Conservation (phyloP, 345 rosid species). For the Murraya paniculata region DNA sequence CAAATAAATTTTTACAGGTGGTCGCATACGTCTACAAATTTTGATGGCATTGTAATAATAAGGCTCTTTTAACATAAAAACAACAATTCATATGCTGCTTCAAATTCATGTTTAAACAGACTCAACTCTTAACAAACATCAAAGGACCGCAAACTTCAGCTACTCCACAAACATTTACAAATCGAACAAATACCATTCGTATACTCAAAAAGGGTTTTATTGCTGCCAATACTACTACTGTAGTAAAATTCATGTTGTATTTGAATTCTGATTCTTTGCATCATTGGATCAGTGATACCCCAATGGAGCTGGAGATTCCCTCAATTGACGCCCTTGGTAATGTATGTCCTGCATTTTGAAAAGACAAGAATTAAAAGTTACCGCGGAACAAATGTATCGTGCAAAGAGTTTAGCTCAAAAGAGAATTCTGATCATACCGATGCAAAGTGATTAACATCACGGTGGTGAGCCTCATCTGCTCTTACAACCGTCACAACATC, state of each 20-base stretch:
- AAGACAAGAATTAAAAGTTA: background rate
- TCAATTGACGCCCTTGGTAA: constrained; percentile 60
- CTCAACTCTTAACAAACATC: background rate
- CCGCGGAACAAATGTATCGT: no score
- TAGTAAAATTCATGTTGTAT: background rate
- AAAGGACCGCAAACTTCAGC: no score
- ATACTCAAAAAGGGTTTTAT: background rate
- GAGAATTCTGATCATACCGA: constrained; percentile 39
- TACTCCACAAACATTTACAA: no score
- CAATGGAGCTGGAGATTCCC: constrained; percentile 68
- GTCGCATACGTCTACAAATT: background rate
- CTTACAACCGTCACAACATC: constrained; percentile 70
- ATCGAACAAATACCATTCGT: no score
- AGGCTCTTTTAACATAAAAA: background rate
- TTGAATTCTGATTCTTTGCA: background rate
- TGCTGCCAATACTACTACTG: no score
- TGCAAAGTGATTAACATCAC: constrained; percentile 83
- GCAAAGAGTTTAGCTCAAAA: background rate
- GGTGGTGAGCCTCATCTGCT: constrained; percentile 84
- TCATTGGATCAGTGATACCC: constrained; percentile 48
- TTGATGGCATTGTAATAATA: background rate
- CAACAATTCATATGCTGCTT: background rate
- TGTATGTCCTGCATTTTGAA: constrained; percentile 55
- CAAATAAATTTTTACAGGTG: background rate
- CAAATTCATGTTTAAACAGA: background rate